phyloP scores from a whole-genome alignment of 2,329 filamentous ascomycete species.

The Rhinocladiella similis region DNA sequence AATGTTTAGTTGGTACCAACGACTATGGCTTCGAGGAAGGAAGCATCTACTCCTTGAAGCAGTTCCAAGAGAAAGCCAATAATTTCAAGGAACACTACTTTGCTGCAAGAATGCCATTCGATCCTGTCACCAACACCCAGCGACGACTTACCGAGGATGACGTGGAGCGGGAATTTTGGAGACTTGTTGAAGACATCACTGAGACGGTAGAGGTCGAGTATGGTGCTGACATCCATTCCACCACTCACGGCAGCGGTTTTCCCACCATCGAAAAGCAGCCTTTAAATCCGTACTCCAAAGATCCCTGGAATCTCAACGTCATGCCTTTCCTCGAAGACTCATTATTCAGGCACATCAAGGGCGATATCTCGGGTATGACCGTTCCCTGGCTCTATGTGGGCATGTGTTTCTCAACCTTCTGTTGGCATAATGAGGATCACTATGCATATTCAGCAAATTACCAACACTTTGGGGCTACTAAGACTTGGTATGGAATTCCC shows the following conservation, averaged over 20 bases:
- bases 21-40: conserved; percentile 98
- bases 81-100: conserved; percentile 96
- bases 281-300: conserved; percentile 78
- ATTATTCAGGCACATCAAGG: conserved; percentile 94
- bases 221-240: conserved; percentile 96
- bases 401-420: conserved; percentile 99
- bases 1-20: conserved; percentile 91
- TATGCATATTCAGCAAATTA: conserved; percentile 98
- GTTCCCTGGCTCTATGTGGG: conserved; percentile 99
- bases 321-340: conserved; percentile 88
- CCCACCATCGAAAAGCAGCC: conserved; percentile 92
- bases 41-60: conserved; percentile 87
- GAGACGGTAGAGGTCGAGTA: conserved; percentile 98
- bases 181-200: conserved; percentile 86
- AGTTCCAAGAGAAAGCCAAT: conserved; percentile 94
- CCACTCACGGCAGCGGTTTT: conserved; percentile 95
- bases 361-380: conserved; percentile 98
- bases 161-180: conserved; percentile 95
- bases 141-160: conserved; percentile 89
- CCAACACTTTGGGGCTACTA: conserved; percentile 95
- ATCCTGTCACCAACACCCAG: conserved; percentile 77
- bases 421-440: conserved; percentile 99
- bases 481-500: conserved; percentile 98
- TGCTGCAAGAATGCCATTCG: conserved; percentile 82
- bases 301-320: conserved; percentile 95